Base-by-base conservation (phyloP, 345 rosid genomes). In the Ceriops zippeliana region DNA sequence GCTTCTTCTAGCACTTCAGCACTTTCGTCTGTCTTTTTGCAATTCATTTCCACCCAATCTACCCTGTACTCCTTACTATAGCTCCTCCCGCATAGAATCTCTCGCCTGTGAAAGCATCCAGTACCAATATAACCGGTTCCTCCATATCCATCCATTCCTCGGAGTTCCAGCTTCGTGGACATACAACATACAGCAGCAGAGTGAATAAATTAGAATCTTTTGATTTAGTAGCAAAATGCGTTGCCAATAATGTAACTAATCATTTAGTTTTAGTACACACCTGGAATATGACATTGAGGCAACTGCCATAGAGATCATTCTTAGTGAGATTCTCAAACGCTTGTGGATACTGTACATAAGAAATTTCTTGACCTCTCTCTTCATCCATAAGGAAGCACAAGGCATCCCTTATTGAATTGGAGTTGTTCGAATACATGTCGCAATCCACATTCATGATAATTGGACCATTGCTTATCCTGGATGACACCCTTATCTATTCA, bases 311-410 rank as follows among this genome's bases (percentile, higher is more conserved):
- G 26, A 83, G 5, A 9, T 90, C 98, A 68, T 90, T 88, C 76
- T 70, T 73, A 5, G 93, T 80, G 52, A 80, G 5, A 52, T 92
- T 90, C 13, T 72, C 83, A 51, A 66, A 92, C 21, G 5, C 52
- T 64, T 92, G 96, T 0, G 91, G 90, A 65, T 75, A 86, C 81
- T 90, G 96, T 60, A 90, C 91, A 60, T 78, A 90, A 38, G 89
- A 96, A 57, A 87, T 80, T 65, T 85, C 85, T 37, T 70, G 71
- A 17, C 96, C 86, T 32, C 82, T 71, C 58, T 84, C 68, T 70
- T 87, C 96, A 71, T 90, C 96, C 84, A 88, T 75, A 70, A 92
- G 87, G 79, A 92, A 87, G 82, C 89, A 85, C 54, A 85, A 72
- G 0, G 84, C 83, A 1, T 81, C 87, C 62, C 67, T 60, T 15